A percentile compares a stretch with the other conserved stretches of the same genome.
Conservation (phyloP, 2,329 filamentous ascomycete species). For the Trichophyton benhamiae region DNA sequence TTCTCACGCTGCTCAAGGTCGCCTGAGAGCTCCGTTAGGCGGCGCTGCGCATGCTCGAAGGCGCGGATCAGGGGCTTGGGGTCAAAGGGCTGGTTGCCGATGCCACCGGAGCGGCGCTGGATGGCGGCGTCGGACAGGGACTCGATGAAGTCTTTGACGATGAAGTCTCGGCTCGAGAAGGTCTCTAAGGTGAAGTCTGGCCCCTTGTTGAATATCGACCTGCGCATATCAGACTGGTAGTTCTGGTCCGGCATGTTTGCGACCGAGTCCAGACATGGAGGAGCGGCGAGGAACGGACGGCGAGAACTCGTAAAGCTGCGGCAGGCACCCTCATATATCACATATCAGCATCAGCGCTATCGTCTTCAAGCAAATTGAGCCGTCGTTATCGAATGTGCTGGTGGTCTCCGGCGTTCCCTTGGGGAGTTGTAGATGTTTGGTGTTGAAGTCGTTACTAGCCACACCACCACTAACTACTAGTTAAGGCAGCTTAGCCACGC, state of each 20-base stretch:
- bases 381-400: background rate
- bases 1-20: constrained; percentile 85
- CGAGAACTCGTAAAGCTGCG: background rate
- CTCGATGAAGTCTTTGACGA: constrained; percentile 96
- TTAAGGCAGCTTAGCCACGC: no score
- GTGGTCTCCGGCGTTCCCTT: no score
- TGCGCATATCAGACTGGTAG: constrained; percentile 17
- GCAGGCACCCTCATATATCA: background rate
- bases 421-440: no score
- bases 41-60: constrained; percentile 59
- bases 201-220: constrained; percentile 62
- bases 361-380: background rate
- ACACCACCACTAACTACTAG: no score
- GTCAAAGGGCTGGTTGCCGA: constrained; percentile 54
- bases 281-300: background rate
- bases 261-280: constrained; percentile 11
- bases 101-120: constrained; percentile 62
- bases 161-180: constrained; percentile 83
- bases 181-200: constrained; percentile 80
- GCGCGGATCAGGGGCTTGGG: constrained; percentile 92
- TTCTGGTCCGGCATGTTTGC: constrained; percentile 27
- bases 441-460: no score
- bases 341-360: background rate
- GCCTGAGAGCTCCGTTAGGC: constrained; percentile 46
- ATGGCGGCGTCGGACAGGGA: constrained; percentile 67